phyloP scores from a whole-genome alignment of 106 monocot genomes.

The Agapanthus africanus region DNA sequence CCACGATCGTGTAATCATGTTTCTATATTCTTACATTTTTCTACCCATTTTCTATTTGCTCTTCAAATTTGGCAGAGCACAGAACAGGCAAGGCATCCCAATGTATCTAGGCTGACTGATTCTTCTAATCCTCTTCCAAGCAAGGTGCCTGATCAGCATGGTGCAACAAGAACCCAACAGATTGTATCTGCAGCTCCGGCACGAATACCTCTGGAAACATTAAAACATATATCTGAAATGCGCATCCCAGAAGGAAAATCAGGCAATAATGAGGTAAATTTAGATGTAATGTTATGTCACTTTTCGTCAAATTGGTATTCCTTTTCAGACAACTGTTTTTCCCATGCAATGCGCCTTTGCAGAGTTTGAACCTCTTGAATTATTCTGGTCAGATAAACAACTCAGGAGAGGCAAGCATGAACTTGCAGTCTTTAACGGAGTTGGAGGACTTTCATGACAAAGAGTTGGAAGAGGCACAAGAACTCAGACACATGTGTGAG shows the following conservation, averaged over 20 bases:
- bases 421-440: conserved; percentile 46
- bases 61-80: conserved; percentile 12
- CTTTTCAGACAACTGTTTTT: not conserved
- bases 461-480: conserved; percentile 91
- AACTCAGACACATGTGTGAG: conserved; percentile 67
- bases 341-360: conserved; percentile 10
- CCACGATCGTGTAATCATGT: not conserved
- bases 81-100: not conserved
- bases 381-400: conserved; percentile 15
- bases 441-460: conserved; percentile 77
- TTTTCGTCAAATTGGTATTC: not conserved
- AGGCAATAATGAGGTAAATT: conserved; percentile 19
- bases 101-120: conserved; percentile 4
- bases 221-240: conserved; percentile 1
- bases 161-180: not conserved
- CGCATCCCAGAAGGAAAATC: conserved; percentile 2
- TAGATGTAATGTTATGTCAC: not conserved
- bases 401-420: conserved; percentile 9
- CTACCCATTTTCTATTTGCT: not conserved
- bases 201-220: conserved; percentile 13
- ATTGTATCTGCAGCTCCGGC: conserved; percentile 2
- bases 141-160: not conserved
- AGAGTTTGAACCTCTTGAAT: conserved; percentile 9
- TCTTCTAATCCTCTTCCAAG: conserved; percentile 1
- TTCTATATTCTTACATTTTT: not conserved